These are phyloP conservation scores for Pseudonitzschia pungens DNA, from an alignment of 108 stramenopile genomes.

Conservation along the genomic window DNA sequence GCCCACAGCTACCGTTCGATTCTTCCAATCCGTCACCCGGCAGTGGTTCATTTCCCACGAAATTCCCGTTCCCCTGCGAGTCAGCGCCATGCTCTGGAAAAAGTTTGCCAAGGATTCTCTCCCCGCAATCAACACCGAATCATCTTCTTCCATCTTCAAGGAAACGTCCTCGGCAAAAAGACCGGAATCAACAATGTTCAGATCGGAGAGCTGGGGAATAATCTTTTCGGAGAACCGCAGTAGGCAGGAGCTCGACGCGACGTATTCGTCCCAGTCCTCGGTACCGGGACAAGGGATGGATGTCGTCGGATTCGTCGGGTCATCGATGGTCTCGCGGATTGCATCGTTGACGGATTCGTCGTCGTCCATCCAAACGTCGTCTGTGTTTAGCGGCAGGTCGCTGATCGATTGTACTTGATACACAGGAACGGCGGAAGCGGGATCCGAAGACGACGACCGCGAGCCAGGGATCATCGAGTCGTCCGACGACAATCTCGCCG, in stretches of 20 bases:
- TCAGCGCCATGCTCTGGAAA: slow-evolving; percentile 29
- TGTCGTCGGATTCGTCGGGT: not conserved
- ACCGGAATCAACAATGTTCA: not conserved
- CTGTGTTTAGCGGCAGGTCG: not conserved
- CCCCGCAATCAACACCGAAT: slow-evolving; percentile 16
- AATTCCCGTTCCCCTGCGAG: slow-evolving; percentile 23
- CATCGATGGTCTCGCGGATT: no score
- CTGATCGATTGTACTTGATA: not conserved
- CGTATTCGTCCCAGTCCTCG: slow-evolving; percentile 22
- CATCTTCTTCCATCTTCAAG: slow-evolving; percentile 10
- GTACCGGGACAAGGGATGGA: slow-evolving; percentile 26
- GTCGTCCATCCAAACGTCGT: not conserved
- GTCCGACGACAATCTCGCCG: not conserved
- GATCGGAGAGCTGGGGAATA: slow-evolving; percentile 24
- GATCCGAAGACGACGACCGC: not conserved
- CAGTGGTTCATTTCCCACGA: slow-evolving; percentile 18
- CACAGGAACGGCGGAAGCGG: not conserved
- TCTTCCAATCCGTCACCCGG: slow-evolving; percentile 24
- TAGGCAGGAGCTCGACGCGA: slow-evolving; percentile 1
- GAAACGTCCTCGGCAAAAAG: slow-evolving; percentile 27
- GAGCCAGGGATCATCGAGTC: not conserved
- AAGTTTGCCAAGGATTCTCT: slow-evolving; percentile 19
- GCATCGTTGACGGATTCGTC: no score
- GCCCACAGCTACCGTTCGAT: slow-evolving; percentile 12
- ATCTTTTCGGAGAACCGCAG: slow-evolving; percentile 12